These are phyloP conservation scores for Rhodotorula sp. DNA, from an alignment of 1,284 basidiomycete genomes.

Conservation along the genomic window DNA sequence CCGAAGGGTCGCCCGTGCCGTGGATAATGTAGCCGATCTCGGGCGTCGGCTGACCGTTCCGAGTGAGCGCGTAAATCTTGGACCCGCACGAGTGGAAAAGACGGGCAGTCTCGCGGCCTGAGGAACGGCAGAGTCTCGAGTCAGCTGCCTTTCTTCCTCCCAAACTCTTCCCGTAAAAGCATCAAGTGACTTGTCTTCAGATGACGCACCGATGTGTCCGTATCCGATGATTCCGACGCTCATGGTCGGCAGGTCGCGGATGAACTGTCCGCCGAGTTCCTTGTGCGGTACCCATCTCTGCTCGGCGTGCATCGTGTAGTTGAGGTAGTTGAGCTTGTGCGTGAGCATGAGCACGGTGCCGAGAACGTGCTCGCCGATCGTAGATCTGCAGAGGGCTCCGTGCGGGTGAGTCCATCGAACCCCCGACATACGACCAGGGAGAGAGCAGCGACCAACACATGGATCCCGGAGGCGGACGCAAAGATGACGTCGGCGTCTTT, in stretches of 20 bases:
- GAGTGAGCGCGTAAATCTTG: conserved; percentile 24
- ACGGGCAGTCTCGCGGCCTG: conserved; percentile 28
- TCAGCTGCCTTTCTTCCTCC: too few species aligned
- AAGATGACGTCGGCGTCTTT: conserved; percentile 9
- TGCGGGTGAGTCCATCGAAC: not conserved
- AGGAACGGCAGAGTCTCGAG: too few species aligned
- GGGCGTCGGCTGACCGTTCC: conserved; percentile 14
- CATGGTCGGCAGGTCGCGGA: conserved; percentile 21
- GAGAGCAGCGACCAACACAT: conserved; percentile 11
- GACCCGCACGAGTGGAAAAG: conserved; percentile 19
- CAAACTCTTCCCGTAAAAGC: too few species aligned
- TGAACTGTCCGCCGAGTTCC: conserved; percentile 27
- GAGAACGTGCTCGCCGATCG: conserved; percentile 35
- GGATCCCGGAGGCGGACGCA: conserved; percentile 31
- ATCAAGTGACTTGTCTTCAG: too few species aligned
- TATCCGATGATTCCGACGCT: conserved; percentile 34
- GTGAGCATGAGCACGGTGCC: conserved; percentile 24
- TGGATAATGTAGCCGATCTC: conserved; percentile 34
- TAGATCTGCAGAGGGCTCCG: not conserved
- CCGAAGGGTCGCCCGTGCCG: conserved; percentile 44
- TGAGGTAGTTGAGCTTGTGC: conserved; percentile 19
- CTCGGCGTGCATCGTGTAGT: conserved; percentile 12
- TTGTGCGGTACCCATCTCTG: conserved; percentile 17
- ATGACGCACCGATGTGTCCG: conserved; percentile 33
- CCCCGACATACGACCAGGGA: too few species aligned